Evolutionary conservation across 1,284 basidiomycete species (phyloP).

Genomic region (Gymnopus androsaceus): DNA sequence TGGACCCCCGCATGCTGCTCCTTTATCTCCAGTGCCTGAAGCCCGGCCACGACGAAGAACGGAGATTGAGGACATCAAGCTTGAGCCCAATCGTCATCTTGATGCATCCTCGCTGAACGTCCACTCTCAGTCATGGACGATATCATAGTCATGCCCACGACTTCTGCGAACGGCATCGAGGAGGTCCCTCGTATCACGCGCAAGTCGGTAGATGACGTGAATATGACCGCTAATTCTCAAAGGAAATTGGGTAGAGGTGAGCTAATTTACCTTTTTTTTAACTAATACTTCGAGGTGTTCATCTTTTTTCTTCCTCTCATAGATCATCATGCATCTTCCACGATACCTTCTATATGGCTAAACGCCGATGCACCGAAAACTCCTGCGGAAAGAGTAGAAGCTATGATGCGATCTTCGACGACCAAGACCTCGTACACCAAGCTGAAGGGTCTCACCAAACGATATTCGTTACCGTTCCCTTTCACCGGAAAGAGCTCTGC

Average conservation of each 20-base stretch:
- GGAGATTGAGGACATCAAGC: slow-evolving; percentile 13
- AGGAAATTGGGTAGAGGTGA: slow-evolving; percentile 14
- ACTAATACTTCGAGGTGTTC: background rate
- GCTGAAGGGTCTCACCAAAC: slow-evolving; percentile 43
- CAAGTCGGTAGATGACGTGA: slow-evolving; percentile 10
- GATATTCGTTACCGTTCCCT: slow-evolving; percentile 47
- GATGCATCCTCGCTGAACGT: background rate
- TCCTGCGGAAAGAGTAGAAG: slow-evolving; percentile 33
- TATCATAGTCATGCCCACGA: slow-evolving; percentile 22
- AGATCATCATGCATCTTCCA: slow-evolving; percentile 13
- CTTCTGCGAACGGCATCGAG: background rate
- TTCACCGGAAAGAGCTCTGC: background rate
- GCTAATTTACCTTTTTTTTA: background rate
- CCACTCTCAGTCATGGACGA: slow-evolving; percentile 22
- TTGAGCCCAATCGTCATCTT: slow-evolving; percentile 14
- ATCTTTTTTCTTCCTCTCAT: background rate
- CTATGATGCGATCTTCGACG: slow-evolving; percentile 25
- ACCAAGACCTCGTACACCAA: slow-evolving; percentile 27
- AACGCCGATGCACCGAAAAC: slow-evolving; percentile 37
- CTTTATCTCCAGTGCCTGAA: background rate
- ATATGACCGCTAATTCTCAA: background rate
- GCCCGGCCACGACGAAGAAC: background rate
- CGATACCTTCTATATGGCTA: slow-evolving; percentile 45
- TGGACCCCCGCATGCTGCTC: background rate
- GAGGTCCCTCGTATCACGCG: background rate